Base-by-base conservation (phyloP, 2,329 filamentous ascomycete species). In the Fusarium cyanostomum region DNA sequence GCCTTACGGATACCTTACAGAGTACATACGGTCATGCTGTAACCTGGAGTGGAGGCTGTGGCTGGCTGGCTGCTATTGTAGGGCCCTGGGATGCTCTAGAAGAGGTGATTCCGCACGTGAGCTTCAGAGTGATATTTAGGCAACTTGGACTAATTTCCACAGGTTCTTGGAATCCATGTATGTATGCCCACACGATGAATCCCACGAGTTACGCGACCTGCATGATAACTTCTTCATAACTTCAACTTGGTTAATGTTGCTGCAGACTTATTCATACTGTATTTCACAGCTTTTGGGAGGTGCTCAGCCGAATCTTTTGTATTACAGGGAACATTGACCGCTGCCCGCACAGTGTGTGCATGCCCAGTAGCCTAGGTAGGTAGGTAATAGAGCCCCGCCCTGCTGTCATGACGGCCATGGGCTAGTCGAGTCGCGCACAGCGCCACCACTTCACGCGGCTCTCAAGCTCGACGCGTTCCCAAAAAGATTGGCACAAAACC, bases 381-480 rank as follows among this genome's bases (percentile, higher is more conserved):
- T 3, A 18, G 21, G 12, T 15, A 41, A 16, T 31, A 57, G 10
- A 57, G 10, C 27, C 33, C 52, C 38, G 46, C 35, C 35, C 21
- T 27, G 31, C 12, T 57, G 31, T 66, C 63, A 67, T 67, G 64
- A 67, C 56, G 64, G 46, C n/a, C n/a, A n/a, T n/a, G n/a, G n/a
- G n/a, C 59, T 55, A 18, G 15, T 12, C 16, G 38, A 39, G 45
- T 37, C 53, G 27, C 28, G 34, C 13, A 26, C 31, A 39, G 41
- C 45, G 48, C 15, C 59, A 41, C 55, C 65, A 70, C 65, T 70
- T 60, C 65, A 70, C 67, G 67, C 67, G 67, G 59, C 65, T 56
- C 52, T 60, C 21, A 21, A 21, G 21, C 21, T 43, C 46, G 63
- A 70, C 67, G 67, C 67, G 67, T 59, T 52, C 46, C 52, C 44